A percentile compares a stretch with the other conserved stretches of the same genome.
Conservation (phyloP, 2,329 filamentous ascomycete genomes). For the Aspergillus japonicus region DNA sequence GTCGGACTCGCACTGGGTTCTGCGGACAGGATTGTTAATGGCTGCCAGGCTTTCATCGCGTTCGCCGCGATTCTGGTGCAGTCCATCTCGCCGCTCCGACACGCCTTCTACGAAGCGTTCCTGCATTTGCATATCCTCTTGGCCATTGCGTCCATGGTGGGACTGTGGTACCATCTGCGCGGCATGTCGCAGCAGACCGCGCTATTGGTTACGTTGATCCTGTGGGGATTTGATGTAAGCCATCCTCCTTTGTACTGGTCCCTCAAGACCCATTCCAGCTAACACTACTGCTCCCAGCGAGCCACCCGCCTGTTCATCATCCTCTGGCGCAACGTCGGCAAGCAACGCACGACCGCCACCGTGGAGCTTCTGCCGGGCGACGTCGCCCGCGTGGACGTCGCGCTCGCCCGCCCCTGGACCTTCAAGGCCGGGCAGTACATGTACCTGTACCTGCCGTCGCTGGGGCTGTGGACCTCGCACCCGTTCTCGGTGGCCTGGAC, state of each 20-base stretch:
- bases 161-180: conserved; percentile 37
- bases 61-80: conserved; percentile 42
- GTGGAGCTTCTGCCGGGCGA: conserved; percentile 57
- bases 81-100: conserved; percentile 42
- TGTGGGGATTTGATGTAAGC: conserved; percentile 37
- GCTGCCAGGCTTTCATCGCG: conserved; percentile 35
- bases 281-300: conserved; percentile 29
- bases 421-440: conserved; percentile 52
- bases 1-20: conserved; percentile 33
- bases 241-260: neutral
- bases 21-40: conserved; percentile 59
- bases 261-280: neutral
- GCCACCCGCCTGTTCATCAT: conserved; percentile 48
- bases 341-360: conserved; percentile 49
- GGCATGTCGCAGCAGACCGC: conserved; percentile 31
- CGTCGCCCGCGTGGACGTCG: conserved; percentile 49
- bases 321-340: conserved; percentile 52
- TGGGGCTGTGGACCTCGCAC: conserved; percentile 44
- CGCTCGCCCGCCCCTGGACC: conserved; percentile 31
- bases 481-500: conserved; percentile 45
- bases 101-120: conserved; percentile 47
- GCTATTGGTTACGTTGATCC: conserved; percentile 30
- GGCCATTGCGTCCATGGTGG: conserved; percentile 41
- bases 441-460: conserved; percentile 55
- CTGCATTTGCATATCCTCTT: conserved; percentile 43